Conservation (phyloP, 2,329 filamentous ascomycete species). For the Colletotrichum chrysophilum region DNA sequence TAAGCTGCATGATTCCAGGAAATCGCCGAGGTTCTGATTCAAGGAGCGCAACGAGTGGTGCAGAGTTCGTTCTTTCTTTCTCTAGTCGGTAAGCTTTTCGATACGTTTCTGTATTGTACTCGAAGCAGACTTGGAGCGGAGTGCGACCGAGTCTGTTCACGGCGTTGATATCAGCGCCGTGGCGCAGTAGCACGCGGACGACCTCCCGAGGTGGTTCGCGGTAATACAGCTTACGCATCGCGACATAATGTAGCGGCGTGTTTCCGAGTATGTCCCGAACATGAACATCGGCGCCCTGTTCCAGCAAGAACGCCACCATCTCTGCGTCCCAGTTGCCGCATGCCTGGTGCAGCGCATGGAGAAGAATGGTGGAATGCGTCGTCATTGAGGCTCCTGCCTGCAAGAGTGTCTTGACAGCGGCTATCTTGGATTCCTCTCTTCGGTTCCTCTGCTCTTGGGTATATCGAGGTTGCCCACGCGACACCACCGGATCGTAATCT, state of each 20-base stretch:
- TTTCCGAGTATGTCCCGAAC: neutral
- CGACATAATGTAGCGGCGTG: neutral
- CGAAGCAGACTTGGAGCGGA: neutral
- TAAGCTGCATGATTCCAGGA: no score
- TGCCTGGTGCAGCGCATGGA: neutral
- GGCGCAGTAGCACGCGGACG: neutral
- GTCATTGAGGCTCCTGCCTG: neutral
- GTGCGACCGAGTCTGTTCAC: neutral
- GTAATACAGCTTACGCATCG: neutral
- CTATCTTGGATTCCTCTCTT: neutral
- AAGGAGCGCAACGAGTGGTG: no score
- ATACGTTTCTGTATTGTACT: no score
- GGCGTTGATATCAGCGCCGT: neutral
- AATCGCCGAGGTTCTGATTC: no score
- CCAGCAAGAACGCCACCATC: neutral
- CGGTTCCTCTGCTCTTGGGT: neutral
- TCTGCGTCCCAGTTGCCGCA: neutral
- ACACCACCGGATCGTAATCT: no score
- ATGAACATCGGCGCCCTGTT: accelerated
- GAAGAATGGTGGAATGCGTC: neutral
- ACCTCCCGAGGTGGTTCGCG: neutral
- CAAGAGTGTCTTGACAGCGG: neutral
- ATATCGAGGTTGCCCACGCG: no score
- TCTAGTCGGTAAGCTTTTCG: no score
- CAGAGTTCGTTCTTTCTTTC: no score